Conservation (phyloP, 495 filamentous ascomycete species). For the Penicillium cinerascens region DNA sequence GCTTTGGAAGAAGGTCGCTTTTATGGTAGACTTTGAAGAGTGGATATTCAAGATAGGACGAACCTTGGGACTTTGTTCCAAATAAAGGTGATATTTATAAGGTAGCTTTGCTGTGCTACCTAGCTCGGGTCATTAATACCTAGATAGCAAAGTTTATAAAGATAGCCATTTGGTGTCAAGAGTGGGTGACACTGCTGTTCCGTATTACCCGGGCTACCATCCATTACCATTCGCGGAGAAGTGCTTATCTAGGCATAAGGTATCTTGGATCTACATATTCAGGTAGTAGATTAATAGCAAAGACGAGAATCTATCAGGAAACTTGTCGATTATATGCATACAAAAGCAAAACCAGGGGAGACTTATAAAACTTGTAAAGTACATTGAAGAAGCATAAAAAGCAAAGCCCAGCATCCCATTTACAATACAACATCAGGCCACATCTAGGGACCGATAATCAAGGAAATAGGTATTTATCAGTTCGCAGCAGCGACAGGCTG, state of each 20-base stretch:
- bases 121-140: no score
- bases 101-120: neutral
- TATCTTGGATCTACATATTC: neutral
- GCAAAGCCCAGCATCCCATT: conserved; percentile 20
- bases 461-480: conserved; percentile 11
- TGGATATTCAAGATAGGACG: no score
- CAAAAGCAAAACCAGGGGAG: conserved; percentile 25
- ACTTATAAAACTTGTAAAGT: conserved; percentile 32
- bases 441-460: neutral
- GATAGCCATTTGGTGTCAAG: neutral
- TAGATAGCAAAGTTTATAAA: neutral
- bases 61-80: neutral
- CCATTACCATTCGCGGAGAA: neutral
- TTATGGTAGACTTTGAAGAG: neutral
- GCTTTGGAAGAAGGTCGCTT: no score
- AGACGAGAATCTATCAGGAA: conserved; percentile 8
- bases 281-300: neutral
- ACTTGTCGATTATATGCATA: conserved; percentile 42
- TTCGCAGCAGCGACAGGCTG: conserved; percentile 12
- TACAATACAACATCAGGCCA: conserved; percentile 18
- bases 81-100: neutral
- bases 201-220: neutral
- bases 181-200: neutral
- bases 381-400: conserved; percentile 23
- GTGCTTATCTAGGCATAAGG: neutral